Evolutionary conservation across 257 asterid species (phyloP), one percentile per base, ranked within the genome.

Genomic region (Datura wrightii): DNA sequence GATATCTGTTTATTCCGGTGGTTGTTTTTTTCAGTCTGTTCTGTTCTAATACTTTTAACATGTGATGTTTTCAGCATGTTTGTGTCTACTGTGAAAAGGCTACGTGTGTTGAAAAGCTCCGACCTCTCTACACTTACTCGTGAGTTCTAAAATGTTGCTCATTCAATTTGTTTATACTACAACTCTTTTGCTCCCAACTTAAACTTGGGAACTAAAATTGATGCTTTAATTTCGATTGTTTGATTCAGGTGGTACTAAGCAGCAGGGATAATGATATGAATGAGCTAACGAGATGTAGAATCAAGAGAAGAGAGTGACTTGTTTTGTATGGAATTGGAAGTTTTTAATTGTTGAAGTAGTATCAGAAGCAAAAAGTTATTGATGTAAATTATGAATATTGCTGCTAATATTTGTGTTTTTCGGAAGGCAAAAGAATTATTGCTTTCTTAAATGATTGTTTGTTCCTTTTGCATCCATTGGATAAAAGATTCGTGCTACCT

Each of bases 21-120:
- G 31, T 79, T 8, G 5, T 16, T 53, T 24, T 36, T 18, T 5
- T 54, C n/a, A 5, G 46, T 54, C 39, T 11, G 37, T 24, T 54
- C 39, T 11, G 37, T 24, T 53, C 48, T 65, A 14, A 74, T 3
- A 3, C 31, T 16, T 37, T 16, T 5, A 46, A 71, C 24, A 2
- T 85, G 18, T 82, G 83, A 74, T 55, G n/a, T 83, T 74, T 39
- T 88, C 98, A 96, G 99, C 84, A 93, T 96, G 98, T 96, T 96
- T 84, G 94, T 92, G n/a, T 91, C 97, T 0, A 94, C 97, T 0
- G 99, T 90, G 36, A 93, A 92, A 92, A 93, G 99, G 90, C 91
- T 96, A 85, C 98, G 98, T 0, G 98, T 94, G 62, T 88, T 94
- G 91, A 96, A 93, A 86, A 94, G 92, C 89, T 92, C 99, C 0